Base-by-base conservation (phyloP, 495 filamentous ascomycete species). In the Neurospora sp. region DNA sequence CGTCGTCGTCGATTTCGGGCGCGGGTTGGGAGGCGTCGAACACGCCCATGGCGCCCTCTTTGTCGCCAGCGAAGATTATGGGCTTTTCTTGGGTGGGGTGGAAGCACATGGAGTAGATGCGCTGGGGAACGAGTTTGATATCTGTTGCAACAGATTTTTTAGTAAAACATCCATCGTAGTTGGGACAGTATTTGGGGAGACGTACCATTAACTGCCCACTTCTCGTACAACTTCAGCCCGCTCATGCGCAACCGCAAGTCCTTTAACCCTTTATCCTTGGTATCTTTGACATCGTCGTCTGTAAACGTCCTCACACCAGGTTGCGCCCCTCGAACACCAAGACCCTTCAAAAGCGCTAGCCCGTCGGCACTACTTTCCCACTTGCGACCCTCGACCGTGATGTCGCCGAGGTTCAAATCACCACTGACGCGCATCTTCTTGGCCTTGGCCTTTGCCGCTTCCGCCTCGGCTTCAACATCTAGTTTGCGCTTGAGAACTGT, bases 1-100 rank as follows among this genome's bases (percentile, higher is more conserved):
- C 87, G 42, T 91, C 87, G 74, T 87, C 84, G 61, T 82, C 81
- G 37, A 82, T 72, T 35, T 84, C 77, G 39, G 87, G 82, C 3
- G 83, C 84, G 31, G 88, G 87, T 75, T 97, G 93, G 0, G 94
- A 96, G 1, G 90, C 93, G 77, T 98, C 94, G 69, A 97, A 92
- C n/a, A 99, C 88, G 8, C 96, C 96, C 40, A 99, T 86, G 71
- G 94, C 93, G 31, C 96, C 96, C 79, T 96, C 87, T 80, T 99
- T 98, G 79, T 99, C 96, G 68, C 94, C 94, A 2, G 95, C 96
- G 76, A 98, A 97, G n/a, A 99, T 87, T 6, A 98, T 85, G 0
- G 93, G 89, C 75, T 98, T 98, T 10, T 93, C 88, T 70, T 87
- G 83, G 0, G 90, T 93, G 0, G 96, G 96, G 77, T 99, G 96